Evolutionary conservation across 768 basidiomycete genomes (phyloP), one percentile per base, ranked within the genome.

Genomic region (Kwoniella sp.): DNA sequence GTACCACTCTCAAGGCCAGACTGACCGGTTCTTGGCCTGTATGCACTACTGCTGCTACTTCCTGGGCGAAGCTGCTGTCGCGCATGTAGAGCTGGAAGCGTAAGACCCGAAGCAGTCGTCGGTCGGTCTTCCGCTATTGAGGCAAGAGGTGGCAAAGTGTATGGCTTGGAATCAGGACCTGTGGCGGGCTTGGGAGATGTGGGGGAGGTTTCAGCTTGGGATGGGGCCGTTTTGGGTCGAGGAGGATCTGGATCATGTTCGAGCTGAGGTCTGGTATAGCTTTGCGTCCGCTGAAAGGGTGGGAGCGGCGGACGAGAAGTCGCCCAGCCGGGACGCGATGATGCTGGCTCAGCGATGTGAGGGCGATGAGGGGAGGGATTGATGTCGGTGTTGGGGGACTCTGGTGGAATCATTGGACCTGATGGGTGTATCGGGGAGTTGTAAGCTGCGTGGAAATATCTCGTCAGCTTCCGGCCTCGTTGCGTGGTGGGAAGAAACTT

Each of bases 321-420:
- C n/a, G 60, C 25, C 60, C 60, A 55, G 48, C 21, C 47, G 5
- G 60, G 25, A 44, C 46, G 44, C n/a, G 64, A 54, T 3, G 54
- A 44, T 17, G 40, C 40, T 4, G 40, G 40, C 40, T 44, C 40
- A 9, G 40, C 36, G 55, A 51, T 8, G 86, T 74, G 91, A 90
- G 33, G 86, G 82, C 3, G 52, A 19, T 36, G 60, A 29, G 10
- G 47, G 15, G 21, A 29, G n/a, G 24, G 47, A n/a, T 37, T 46
- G 30, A 47, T 46, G 51, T 22, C 26, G 24, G 9, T 22, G 24
- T 3, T 22, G 10, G n/a, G 15, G 37, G 21, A 52, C 37, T 47
- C 25, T 54, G 21, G 60, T 25, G 17, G 52, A 27, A 46, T 53
- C 60, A 47, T 49, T 29, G 24, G 57, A 24, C 47, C 44, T 25